phyloP scores from a whole-genome alignment of 1,139 yeast species.

The Schwanniomyces etchellsii region DNA sequence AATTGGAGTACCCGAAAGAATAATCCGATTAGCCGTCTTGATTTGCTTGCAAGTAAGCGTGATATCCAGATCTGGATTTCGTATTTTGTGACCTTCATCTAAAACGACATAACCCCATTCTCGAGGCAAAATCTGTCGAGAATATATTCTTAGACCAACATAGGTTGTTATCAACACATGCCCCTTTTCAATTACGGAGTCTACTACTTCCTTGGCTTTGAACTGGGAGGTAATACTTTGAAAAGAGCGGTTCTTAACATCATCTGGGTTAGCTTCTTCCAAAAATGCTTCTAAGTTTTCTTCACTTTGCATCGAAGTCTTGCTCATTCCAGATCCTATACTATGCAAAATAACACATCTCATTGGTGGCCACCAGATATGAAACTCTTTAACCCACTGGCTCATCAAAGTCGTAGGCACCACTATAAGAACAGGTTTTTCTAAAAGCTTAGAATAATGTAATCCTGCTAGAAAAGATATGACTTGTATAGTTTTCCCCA shows the following conservation, averaged over 20 bases:
- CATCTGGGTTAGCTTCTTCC: slow-evolving; percentile 41
- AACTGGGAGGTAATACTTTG: slow-evolving; percentile 27
- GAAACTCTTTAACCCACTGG: slow-evolving; percentile 96
- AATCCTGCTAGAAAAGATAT: slow-evolving; percentile 87
- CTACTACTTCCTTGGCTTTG: slow-evolving; percentile 42
- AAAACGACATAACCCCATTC: slow-evolving; percentile 88
- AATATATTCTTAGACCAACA: slow-evolving; percentile 79
- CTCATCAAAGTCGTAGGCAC: slow-evolving; percentile 96
- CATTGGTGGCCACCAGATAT: slow-evolving; percentile 97
- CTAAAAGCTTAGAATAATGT: slow-evolving; percentile 70
- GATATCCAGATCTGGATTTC: slow-evolving; percentile 90
- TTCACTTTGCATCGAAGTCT: slow-evolving; percentile 32
- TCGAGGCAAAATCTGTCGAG: slow-evolving; percentile 59
- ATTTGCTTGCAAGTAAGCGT: slow-evolving; percentile 81
- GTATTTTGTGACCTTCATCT: slow-evolving; percentile 95
- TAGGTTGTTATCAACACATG: slow-evolving; percentile 89
- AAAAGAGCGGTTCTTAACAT: slow-evolving; percentile 18
- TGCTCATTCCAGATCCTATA: slow-evolving; percentile 82
- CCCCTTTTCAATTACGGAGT: slow-evolving; percentile 53
- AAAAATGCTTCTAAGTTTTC: slow-evolving; percentile 46
- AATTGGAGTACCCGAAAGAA: slow-evolving; percentile 92
- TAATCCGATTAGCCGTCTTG: slow-evolving; percentile 75
- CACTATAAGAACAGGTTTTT: slow-evolving; percentile 77
- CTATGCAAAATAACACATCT: slow-evolving; percentile 84
- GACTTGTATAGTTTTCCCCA: slow-evolving; percentile 91